A percentile compares a stretch with the other conserved stretches of the same genome.
phyloP scores from a whole-genome alignment of 2,329 filamentous ascomycete species.

The Fusarium longipes region DNA sequence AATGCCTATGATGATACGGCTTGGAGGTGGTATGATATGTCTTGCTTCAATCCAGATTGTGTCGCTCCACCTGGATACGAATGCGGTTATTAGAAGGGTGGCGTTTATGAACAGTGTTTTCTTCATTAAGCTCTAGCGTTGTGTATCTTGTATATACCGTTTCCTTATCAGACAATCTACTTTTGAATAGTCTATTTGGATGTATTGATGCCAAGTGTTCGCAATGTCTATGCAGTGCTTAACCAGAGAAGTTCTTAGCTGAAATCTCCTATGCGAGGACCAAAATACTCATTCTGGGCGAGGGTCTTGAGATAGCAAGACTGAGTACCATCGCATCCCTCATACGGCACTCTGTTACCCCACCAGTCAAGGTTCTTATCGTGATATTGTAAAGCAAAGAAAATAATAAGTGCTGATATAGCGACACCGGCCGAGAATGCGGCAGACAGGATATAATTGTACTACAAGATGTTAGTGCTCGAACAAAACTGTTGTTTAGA shows the following conservation, averaged over 20 bases:
- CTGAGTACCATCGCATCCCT: conserved; percentile 46
- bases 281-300: conserved; percentile 49
- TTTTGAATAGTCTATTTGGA: background rate
- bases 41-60: conserved; percentile 35
- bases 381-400: conserved; percentile 59
- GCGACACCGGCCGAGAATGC: conserved; percentile 59
- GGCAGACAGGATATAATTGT: conserved; percentile 61
- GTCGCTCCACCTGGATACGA: conserved; percentile 13
- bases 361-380: conserved; percentile 57
- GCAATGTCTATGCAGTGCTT: background rate
- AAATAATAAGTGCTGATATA: conserved; percentile 59
- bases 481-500: rapidly evolving
- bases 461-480: conserved; percentile 47
- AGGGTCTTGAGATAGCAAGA: conserved; percentile 42
- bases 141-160: conserved; percentile 14
- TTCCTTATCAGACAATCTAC: background rate
- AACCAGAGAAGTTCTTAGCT: background rate
- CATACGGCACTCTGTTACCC: conserved; percentile 52
- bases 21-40: conserved; percentile 32
- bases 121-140: conserved; percentile 7
- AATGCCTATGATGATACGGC: conserved; percentile 22
- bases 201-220: too few species aligned
- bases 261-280: conserved; percentile 43
- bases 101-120: background rate
- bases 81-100: conserved; percentile 20